A percentile compares a stretch with the other conserved stretches of the same genome.
Conservation (phyloP, 768 basidiomycete species). For the Phaffia tasmanica region DNA sequence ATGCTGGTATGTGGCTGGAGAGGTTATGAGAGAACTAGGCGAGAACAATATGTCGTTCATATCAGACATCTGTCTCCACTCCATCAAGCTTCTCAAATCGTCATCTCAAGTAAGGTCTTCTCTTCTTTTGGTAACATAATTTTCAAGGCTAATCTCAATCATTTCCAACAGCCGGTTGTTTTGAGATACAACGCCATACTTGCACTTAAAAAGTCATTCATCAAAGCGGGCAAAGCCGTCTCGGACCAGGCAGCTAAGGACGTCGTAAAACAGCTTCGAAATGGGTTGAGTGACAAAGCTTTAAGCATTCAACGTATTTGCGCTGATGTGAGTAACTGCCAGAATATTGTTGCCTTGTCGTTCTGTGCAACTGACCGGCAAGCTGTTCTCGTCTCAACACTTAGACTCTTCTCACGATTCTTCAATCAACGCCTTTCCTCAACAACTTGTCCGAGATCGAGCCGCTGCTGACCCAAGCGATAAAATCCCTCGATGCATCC, state of each 20-base stretch:
- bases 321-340: slow-evolving; percentile 51
- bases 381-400: background rate
- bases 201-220: slow-evolving; percentile 67
- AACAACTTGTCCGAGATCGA: slow-evolving; percentile 65
- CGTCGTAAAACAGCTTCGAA: slow-evolving; percentile 68
- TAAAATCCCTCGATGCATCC: slow-evolving; percentile 64
- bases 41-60: slow-evolving; percentile 91
- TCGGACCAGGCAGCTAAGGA: slow-evolving; percentile 69
- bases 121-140: background rate
- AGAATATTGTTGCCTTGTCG: background rate
- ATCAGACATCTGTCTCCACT: slow-evolving; percentile 61
- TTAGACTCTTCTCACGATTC: slow-evolving; percentile 15
- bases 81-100: slow-evolving; percentile 55
- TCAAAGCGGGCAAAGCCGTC: slow-evolving; percentile 68
- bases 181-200: slow-evolving; percentile 69
- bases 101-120: slow-evolving; percentile 54
- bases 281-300: slow-evolving; percentile 66
- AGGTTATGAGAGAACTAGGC: slow-evolving; percentile 74
- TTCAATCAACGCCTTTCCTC: slow-evolving; percentile 40
- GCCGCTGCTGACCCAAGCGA: slow-evolving; percentile 52
- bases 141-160: background rate
- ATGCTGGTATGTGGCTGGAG: slow-evolving; percentile 74
- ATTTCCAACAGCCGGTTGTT: slow-evolving; percentile 53
- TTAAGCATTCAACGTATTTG: slow-evolving; percentile 74
- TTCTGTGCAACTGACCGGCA: background rate